Evolutionary conservation across 2,329 filamentous ascomycete genomes (phyloP), one percentile per base, ranked within the genome.

Genomic region (Dryadomyces quercus-mongolicae): DNA sequence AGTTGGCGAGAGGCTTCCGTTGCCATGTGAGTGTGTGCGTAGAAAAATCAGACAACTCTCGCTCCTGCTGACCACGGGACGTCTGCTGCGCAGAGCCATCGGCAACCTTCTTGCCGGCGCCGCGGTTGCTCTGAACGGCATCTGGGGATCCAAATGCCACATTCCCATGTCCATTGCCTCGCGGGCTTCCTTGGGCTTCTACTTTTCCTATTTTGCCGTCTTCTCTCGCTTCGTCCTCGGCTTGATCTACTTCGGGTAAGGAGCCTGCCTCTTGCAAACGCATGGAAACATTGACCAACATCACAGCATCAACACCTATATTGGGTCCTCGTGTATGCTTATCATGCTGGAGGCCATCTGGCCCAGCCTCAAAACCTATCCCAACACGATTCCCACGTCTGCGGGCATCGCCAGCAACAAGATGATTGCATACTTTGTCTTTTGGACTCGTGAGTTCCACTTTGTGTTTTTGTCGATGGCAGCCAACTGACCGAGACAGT

Each of bases 341-440:
- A 59, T 74, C 46, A 63, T 68, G 51, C 61, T 70, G 10, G 58
- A 61, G 2, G 65, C 68, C 15, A 70, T 72, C 54, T 73, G 70
- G 69, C 70, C 71, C 0, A 67, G 65, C 18, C 71, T 69, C 56
- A 58, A 63, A 16, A 63, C 62, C 51, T 65, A 74, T 13, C 70
- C 69, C 1, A 73, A 74, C 53, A 62, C 65, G 36, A 63, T 75
- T n/a, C 65, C 70, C 0, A 62, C 62, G 1, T 65, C 59, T 45
- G 65, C 66, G 18, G 68, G 69, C 55, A 61, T 62, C 34, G 62
- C 63, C 7, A 58, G 58, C 44, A 55, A 58, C n/a, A 53, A 44
- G 18, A 50, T 60, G 21, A 54, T 58, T 25, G 54, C 56, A 16
- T 61, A 62, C 36, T 55, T 61, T 22, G 50, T 62, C 25, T 62